Evolutionary conservation across 139 green algal genomes (phyloP).

Genomic region (Bryopsis sp.): DNA sequence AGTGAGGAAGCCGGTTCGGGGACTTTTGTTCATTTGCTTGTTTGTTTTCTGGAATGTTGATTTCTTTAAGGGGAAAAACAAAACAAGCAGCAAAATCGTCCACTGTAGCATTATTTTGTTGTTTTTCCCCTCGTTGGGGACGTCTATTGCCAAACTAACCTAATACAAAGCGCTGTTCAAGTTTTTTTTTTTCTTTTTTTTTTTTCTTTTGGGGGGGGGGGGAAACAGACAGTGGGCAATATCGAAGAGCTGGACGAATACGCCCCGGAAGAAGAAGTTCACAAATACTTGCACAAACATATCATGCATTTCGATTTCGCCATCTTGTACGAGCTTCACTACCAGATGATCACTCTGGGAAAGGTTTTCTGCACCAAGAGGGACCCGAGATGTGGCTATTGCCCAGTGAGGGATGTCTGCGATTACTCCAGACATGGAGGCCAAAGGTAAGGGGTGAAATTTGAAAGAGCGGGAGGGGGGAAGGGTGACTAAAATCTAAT

Average conservation of each 20-base stretch:
- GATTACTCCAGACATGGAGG: constrained; percentile 44
- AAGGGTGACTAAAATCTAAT: background rate
- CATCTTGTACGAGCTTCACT: constrained; percentile 87
- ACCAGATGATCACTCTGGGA: constrained; percentile 84
- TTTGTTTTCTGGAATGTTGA: too few relatives aligned
- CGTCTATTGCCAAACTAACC: too few relatives aligned
- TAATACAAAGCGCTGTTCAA: background rate
- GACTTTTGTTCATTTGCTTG: too few relatives aligned
- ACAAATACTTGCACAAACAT: constrained; percentile 38
- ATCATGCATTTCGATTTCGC: constrained; percentile 45
- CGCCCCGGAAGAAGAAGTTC: constrained; percentile 58
- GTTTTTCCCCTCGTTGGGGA: too few relatives aligned
- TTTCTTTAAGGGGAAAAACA: too few relatives aligned
- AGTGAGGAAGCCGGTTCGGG: too few relatives aligned
- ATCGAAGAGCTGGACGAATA: constrained; percentile 66
- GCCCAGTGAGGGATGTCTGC: constrained; percentile 50
- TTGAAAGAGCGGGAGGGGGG: background rate
- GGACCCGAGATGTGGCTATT: constrained; percentile 61
- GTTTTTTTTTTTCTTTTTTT: background rate
- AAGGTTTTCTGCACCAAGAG: constrained; percentile 75
- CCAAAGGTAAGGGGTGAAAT: constrained; percentile 1
- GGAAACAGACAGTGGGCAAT: constrained; percentile 5
- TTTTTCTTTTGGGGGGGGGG: too few relatives aligned
- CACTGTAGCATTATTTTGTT: too few relatives aligned
- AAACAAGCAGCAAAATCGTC: too few relatives aligned